phyloP scores from a whole-genome alignment of 2,329 filamentous ascomycete species.

The Teratosphaeria viscida region DNA sequence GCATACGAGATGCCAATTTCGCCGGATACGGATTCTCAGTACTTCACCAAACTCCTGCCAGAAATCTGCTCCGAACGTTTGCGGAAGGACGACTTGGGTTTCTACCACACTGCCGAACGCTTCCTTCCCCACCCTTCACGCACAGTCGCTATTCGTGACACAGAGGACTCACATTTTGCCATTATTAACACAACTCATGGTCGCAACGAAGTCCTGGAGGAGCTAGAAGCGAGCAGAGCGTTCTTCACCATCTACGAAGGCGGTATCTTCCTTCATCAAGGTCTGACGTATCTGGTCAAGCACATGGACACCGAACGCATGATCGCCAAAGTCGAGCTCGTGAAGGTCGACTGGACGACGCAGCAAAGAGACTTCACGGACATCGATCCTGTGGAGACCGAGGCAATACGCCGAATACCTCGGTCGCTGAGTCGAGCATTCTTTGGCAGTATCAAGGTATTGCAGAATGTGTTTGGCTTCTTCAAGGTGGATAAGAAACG shows the following conservation, averaged over 20 bases:
- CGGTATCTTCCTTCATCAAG: conserved; percentile 93
- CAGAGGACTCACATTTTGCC: conserved; percentile 84
- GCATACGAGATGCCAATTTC: conserved; percentile 89
- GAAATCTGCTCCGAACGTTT: conserved; percentile 66
- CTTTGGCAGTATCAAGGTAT: conserved; percentile 76
- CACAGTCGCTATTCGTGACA: conserved; percentile 80
- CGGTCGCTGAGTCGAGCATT: conserved; percentile 60
- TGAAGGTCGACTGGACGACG: conserved; percentile 92
- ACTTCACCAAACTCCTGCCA: conserved; percentile 66
- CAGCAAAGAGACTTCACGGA: conserved; percentile 88
- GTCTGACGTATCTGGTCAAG: conserved; percentile 81
- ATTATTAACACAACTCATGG: conserved; percentile 80
- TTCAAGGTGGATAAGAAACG: conserved; percentile 89
- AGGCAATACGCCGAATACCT: conserved; percentile 67
- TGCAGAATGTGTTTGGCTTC: conserved; percentile 85
- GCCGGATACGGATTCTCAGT: conserved; percentile 61
- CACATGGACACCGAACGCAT: conserved; percentile 73
- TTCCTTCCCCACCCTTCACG: conserved; percentile 78
- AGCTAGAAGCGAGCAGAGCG: conserved; percentile 90
- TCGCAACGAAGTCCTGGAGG: conserved; percentile 77
- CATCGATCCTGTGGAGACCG: conserved; percentile 84
- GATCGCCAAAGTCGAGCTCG: conserved; percentile 77
- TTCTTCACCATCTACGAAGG: conserved; percentile 96
- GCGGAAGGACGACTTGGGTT: conserved; percentile 62
- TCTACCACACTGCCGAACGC: conserved; percentile 80